These are phyloP conservation scores for Rhizopus sp. DNA, from an alignment of 371 early-diverging fungal genomes.

Conservation along the genomic window DNA sequence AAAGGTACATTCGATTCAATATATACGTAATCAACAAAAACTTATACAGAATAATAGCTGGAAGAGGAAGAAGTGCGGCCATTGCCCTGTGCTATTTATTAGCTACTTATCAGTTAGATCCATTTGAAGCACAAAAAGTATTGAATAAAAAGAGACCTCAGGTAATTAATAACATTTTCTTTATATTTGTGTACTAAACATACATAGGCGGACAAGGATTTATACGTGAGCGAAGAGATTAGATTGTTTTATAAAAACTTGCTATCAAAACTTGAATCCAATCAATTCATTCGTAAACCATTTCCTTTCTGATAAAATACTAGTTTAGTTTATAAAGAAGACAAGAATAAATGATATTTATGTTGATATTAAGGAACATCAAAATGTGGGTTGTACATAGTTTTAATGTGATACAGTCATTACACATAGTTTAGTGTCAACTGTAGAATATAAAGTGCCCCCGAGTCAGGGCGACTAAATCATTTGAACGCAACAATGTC, in stretches of 20 bases:
- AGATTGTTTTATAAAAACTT: constrained; percentile 41
- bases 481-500: too few species aligned
- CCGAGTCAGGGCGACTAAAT: too few species aligned
- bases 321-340: too few species aligned
- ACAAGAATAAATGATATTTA: too few species aligned
- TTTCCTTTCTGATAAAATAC: neutral
- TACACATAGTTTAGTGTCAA: too few species aligned
- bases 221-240: constrained; percentile 36
- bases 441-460: too few species aligned
- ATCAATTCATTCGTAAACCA: neutral
- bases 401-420: too few species aligned
- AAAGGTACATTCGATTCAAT: too few species aligned
- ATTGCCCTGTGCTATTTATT: constrained; percentile 46
- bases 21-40: too few species aligned
- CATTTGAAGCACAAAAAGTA: constrained; percentile 30
- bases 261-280: constrained; percentile 30
- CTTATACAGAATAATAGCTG: constrained; percentile 28
- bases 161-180: constrained; percentile 14
- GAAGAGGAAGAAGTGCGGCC: constrained; percentile 48
- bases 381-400: too few species aligned
- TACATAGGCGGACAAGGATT: constrained; percentile 38
- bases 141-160: constrained; percentile 37
- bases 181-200: neutral
- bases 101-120: constrained; percentile 31
- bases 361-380: too few species aligned